Evolutionary conservation across 2,329 filamentous ascomycete species (phyloP).

Genomic region (Talaromyces sp.): DNA sequence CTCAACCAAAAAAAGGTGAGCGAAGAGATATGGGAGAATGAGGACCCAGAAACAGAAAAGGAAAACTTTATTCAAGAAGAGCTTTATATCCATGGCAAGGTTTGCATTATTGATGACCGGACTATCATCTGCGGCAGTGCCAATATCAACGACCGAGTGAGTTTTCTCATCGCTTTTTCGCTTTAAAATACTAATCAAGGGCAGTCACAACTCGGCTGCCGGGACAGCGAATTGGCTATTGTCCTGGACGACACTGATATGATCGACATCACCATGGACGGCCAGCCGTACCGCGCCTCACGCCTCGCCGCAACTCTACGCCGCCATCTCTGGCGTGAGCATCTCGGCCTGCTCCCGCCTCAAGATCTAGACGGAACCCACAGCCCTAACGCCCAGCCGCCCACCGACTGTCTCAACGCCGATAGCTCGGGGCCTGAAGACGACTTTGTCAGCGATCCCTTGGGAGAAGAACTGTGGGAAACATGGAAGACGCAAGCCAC

Average conservation of each 20-base stretch:
- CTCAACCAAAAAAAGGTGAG: constrained; percentile 55
- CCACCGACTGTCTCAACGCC: constrained; percentile 64
- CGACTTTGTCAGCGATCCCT: constrained; percentile 56
- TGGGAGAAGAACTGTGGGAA: constrained; percentile 61
- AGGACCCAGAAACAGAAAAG: constrained; percentile 68
- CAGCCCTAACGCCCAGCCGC: constrained; percentile 71
- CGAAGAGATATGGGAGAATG: constrained; percentile 71
- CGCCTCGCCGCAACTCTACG: constrained; percentile 76
- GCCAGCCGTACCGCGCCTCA: constrained; percentile 64
- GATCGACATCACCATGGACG: constrained; percentile 68
- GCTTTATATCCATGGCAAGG: constrained; percentile 89
- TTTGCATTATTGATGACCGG: constrained; percentile 72
- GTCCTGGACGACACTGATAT: constrained; percentile 73
- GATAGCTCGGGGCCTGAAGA: constrained; percentile 67
- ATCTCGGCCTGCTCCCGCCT: constrained; percentile 68
- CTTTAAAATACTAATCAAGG: background rate
- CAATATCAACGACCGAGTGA: constrained; percentile 60
- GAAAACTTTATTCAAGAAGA: constrained; percentile 93
- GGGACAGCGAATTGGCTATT: constrained; percentile 87
- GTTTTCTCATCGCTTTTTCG: constrained; percentile 9
- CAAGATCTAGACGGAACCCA: constrained; percentile 62
- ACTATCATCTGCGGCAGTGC: constrained; percentile 76
- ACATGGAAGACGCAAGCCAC: constrained; percentile 70
- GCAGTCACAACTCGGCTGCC: constrained; percentile 70
- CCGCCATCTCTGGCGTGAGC: constrained; percentile 83